These are phyloP conservation scores for Conticribra guillardii DNA, from an alignment of 108 stramenopile species.

Conservation along the genomic window DNA sequence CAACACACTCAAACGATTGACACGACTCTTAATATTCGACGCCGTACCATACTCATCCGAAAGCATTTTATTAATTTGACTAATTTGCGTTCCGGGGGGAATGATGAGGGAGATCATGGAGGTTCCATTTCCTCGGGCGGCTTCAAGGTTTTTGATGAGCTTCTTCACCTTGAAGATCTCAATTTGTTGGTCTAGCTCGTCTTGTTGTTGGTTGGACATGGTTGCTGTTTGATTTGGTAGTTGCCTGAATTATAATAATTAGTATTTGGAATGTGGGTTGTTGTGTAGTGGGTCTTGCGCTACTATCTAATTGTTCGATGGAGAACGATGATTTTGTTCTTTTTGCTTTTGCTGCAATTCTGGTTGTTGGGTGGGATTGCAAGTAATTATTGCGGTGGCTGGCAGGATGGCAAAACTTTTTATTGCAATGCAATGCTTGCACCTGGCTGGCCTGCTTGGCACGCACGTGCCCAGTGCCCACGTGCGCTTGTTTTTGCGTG, in stretches of 20 bases:
- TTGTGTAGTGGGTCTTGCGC: no score
- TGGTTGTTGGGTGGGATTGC: no score
- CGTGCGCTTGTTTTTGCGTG: no score
- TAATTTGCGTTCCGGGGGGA: conserved; percentile 96
- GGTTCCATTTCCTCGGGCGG: conserved; percentile 96
- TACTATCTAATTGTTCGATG: no score
- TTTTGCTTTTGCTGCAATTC: no score
- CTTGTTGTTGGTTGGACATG: conserved; percentile 32
- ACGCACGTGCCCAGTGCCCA: no score
- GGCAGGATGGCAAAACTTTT: no score
- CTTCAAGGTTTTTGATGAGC: conserved; percentile 96
- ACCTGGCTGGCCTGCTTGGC: no score
- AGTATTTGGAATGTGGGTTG: neutral
- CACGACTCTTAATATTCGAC: conserved; percentile 98
- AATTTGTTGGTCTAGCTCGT: conserved; percentile 75
- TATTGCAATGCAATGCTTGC: no score
- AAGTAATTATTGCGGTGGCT: no score
- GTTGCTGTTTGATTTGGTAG: neutral
- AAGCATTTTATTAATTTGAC: conserved; percentile 97
- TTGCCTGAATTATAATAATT: neutral
- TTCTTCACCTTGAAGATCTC: conserved; percentile 99
- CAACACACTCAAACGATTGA: conserved; percentile 95
- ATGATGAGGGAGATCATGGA: conserved; percentile 99
- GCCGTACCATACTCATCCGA: conserved; percentile 99
- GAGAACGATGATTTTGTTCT: no score